These are phyloP conservation scores for Diaporthe amygdali DNA, from an alignment of 2,329 filamentous ascomycete genomes.

Conservation along the genomic window DNA sequence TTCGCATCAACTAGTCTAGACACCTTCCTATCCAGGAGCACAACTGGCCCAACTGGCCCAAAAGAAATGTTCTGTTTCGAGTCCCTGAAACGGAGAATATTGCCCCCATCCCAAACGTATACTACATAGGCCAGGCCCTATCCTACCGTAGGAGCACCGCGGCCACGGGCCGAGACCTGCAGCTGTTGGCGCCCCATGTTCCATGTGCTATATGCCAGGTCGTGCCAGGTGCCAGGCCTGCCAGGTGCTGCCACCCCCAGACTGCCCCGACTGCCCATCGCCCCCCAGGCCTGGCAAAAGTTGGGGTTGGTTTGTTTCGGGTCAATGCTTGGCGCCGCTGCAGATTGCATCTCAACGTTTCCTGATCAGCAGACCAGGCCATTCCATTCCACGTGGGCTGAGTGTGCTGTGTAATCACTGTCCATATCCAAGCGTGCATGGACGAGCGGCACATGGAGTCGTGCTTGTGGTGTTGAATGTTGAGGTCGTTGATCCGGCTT, in stretches of 20 bases:
- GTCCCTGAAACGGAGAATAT: slow-evolving; percentile 14
- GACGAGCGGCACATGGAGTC: neutral
- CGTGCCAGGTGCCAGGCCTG: neutral
- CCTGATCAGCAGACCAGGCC: neutral
- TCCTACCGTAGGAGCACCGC: neutral
- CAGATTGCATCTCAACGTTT: neutral
- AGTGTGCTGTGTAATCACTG: neutral
- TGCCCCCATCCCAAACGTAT: neutral
- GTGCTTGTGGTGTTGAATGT: neutral
- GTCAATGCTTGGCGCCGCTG: neutral
- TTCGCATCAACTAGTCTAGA: neutral
- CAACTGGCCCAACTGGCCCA: neutral
- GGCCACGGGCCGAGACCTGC: slow-evolving; percentile 12
- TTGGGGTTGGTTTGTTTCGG: neutral
- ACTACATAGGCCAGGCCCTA: neutral
- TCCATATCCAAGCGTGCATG: neutral
- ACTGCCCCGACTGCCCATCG: neutral
- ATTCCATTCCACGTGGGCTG: neutral
- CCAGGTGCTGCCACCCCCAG: too few species aligned
- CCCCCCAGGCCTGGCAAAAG: neutral
- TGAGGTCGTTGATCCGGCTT: neutral
- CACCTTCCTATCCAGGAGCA: neutral
- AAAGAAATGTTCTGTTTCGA: slow-evolving; percentile 13
- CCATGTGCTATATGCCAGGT: neutral
- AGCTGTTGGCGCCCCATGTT: neutral